phyloP scores from a whole-genome alignment of 2,329 filamentous ascomycete genomes.

The Alternaria sp. region DNA sequence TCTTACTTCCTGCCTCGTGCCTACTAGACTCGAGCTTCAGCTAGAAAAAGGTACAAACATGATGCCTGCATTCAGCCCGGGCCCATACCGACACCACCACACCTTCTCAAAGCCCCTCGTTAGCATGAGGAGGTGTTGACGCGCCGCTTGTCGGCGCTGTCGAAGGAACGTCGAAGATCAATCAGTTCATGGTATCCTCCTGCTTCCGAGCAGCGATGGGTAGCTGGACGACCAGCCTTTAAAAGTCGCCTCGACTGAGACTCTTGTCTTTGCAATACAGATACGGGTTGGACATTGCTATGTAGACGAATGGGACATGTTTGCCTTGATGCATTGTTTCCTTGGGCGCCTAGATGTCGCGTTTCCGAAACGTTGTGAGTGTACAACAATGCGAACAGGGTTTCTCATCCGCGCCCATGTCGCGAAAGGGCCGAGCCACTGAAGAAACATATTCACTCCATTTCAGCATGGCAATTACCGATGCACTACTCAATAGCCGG shows the following conservation, averaged over 20 bases:
- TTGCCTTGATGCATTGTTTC: neutral
- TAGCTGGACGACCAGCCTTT: slow-evolving; percentile 29
- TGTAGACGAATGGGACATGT: neutral
- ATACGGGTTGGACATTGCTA: slow-evolving; percentile 44
- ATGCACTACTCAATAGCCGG: slow-evolving; percentile 8
- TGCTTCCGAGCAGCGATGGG: slow-evolving; percentile 30
- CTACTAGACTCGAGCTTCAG: neutral
- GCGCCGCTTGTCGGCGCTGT: slow-evolving; percentile 21
- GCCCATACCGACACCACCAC: slow-evolving; percentile 18
- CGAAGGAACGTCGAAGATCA: slow-evolving; percentile 36
- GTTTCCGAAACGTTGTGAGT: neutral
- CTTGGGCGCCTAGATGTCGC: neutral
- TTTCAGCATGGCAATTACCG: neutral
- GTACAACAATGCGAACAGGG: neutral
- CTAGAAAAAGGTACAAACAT: neutral
- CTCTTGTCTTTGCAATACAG: slow-evolving; percentile 50
- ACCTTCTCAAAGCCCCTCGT: slow-evolving; percentile 30
- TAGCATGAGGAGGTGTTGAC: slow-evolving; percentile 35
- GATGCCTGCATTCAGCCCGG: neutral
- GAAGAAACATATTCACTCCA: neutral
- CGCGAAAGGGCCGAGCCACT: neutral
- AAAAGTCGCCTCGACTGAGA: slow-evolving; percentile 49
- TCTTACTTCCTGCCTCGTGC: neutral
- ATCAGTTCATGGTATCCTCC: slow-evolving; percentile 30
- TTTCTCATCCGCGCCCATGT: neutral